phyloP scores from a whole-genome alignment of 2,329 filamentous ascomycete species.

The Cytospora leucostoma region DNA sequence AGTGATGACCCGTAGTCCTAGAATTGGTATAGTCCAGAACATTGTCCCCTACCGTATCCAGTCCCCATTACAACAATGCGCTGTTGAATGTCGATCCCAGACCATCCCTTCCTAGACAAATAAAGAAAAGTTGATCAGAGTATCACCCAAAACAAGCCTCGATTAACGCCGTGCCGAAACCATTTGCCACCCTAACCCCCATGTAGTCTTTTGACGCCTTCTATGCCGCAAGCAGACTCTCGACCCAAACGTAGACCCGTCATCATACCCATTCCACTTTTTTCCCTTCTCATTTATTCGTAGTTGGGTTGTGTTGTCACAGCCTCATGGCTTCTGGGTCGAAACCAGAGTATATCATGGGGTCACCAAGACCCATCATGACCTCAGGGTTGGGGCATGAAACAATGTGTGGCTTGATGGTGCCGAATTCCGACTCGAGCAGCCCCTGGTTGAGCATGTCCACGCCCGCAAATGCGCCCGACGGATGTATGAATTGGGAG shows the following conservation, averaged over 20 bases:
- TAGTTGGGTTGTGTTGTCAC: slow-evolving; percentile 30
- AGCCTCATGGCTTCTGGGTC: slow-evolving; percentile 48
- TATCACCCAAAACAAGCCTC: neutral
- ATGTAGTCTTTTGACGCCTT: slow-evolving; percentile 11
- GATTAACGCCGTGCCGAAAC: slow-evolving; percentile 16
- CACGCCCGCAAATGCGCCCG: slow-evolving; percentile 45
- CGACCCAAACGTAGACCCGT: neutral
- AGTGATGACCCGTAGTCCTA: neutral
- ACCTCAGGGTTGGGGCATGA: slow-evolving; percentile 54
- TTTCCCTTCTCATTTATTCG: neutral
- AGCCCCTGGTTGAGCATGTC: slow-evolving; percentile 52
- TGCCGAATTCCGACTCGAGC: slow-evolving; percentile 54
- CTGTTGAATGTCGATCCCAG: neutral
- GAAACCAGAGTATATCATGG: slow-evolving; percentile 59
- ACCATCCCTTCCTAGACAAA: neutral
- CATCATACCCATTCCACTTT: neutral
- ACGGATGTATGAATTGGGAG: slow-evolving; percentile 46
- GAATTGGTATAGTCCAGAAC: neutral
- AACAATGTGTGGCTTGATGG: slow-evolving; percentile 57
- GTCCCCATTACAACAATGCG: neutral
- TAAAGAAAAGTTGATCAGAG: neutral
- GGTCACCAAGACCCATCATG: slow-evolving; percentile 59
- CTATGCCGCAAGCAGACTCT: slow-evolving; percentile 7
- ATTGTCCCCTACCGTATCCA: neutral
- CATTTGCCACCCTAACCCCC: neutral